A percentile compares a stretch with the other conserved stretches of the same genome.
Conservation (phyloP, 352 stramenopile genomes). For the Globisporangium cystogenes region DNA sequence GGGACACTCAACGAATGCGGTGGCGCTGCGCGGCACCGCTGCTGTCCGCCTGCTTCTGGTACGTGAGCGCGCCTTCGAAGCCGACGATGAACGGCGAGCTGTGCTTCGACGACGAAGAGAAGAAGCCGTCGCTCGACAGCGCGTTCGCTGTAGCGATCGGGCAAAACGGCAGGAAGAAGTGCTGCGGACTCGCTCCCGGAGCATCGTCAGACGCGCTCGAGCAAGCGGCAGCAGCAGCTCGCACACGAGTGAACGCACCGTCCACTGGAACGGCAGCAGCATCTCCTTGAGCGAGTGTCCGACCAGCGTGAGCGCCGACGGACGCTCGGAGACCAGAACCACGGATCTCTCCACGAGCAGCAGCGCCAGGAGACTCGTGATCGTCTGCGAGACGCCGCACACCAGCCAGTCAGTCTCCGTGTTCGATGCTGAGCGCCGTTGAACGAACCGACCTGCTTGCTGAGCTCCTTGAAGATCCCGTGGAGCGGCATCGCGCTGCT, state of each 20-base stretch:
- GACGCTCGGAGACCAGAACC: conserved; percentile 47
- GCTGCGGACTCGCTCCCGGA: conserved; percentile 15
- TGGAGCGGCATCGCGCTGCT: conserved; percentile 22
- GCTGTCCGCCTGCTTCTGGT: conserved; percentile 44
- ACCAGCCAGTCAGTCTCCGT: no score
- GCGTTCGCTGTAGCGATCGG: conserved; percentile 25
- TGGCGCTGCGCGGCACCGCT: conserved; percentile 36
- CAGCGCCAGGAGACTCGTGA: conserved; percentile 34
- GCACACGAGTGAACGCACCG: conserved; percentile 14
- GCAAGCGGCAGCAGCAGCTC: neutral
- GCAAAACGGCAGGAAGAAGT: conserved; percentile 55
- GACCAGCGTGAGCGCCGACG: conserved; percentile 29
- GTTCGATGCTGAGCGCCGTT: no score
- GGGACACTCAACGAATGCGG: conserved; percentile 35
- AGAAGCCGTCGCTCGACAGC: conserved; percentile 29
- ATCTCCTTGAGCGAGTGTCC: conserved; percentile 32
- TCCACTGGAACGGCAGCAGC: conserved; percentile 52
- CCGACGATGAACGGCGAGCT: conserved; percentile 43
- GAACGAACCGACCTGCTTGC: conserved; percentile 28
- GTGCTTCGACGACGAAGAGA: conserved; percentile 10
- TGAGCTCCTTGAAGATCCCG: conserved; percentile 46
- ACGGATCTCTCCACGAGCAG: conserved; percentile 48
- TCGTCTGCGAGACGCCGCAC: conserved; percentile 21
- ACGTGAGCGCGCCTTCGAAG: conserved; percentile 35
- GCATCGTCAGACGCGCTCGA: neutral